Percentiles rank a stretch among this genome's conserved stretches.
Evolutionary conservation across 441 rosid genomes (phyloP).

Genomic region (Manihot esculenta): DNA sequence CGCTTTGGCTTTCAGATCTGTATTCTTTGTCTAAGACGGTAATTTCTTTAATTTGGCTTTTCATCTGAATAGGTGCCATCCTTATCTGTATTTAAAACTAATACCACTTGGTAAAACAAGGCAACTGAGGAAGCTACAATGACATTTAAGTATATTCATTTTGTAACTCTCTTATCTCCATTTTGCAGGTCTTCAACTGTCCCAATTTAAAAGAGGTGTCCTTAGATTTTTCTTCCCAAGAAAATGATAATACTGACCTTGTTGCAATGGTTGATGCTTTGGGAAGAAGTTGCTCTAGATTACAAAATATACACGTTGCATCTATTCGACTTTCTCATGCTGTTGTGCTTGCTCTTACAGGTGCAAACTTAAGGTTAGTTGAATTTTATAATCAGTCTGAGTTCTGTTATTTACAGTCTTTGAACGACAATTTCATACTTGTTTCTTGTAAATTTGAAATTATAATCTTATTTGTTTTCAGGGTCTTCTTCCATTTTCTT

Average conservation of each 20-base stretch:
- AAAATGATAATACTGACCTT: constrained; percentile 76
- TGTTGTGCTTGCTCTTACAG: constrained; percentile 79
- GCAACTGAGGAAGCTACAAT: not conserved
- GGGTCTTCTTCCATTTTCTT: not conserved
- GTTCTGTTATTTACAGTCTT: not conserved
- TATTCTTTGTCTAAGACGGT: constrained; percentile 80
- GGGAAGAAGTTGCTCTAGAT: constrained; percentile 68
- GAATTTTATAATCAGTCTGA: not conserved
- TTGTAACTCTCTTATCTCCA: not conserved
- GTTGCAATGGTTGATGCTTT: constrained; percentile 57
- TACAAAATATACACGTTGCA: constrained; percentile 86
- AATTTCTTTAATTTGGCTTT: constrained; percentile 8
- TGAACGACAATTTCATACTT: not conserved
- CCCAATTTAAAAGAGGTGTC: constrained; percentile 82
- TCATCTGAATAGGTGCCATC: not conserved
- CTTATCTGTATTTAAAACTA: not conserved
- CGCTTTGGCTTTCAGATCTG: constrained; percentile 88
- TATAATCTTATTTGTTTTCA: not conserved
- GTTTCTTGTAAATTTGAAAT: constrained; percentile 6
- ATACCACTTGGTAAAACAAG: not conserved
- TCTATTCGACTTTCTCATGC: constrained; percentile 73
- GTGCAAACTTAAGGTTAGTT: constrained; percentile 78
- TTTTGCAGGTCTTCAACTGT: constrained; percentile 64
- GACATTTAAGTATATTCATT: constrained; percentile 11
- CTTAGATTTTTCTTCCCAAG: constrained; percentile 73